Base-by-base conservation (phyloP, 75 land plant genomes). In the Cupressus sempervirens region DNA sequence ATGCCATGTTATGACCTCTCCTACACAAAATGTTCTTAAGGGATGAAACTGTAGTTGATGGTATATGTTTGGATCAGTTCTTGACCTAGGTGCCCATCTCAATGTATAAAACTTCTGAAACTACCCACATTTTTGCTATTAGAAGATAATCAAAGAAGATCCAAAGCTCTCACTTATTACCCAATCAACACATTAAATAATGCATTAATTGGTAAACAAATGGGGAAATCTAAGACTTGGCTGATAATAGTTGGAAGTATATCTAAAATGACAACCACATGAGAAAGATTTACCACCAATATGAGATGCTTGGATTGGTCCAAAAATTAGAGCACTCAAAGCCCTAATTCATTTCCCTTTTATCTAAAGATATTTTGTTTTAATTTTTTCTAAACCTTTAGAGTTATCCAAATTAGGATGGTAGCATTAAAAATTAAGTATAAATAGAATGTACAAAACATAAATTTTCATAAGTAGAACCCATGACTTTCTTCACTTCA, bases 1-100 rank as follows among this genome's bases (percentile, higher is more conserved):
- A 15, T 92, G 88, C 96, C 96, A 97, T 82, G 96, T 97, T 41
- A 97, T 93, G 83, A 97, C 88, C 84, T 97, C 99, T 26, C 97
- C 99, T 43, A 82, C 85, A 86, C 95, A 94, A 85, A 96, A 97
- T 30, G 99, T 94, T 76, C 99, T 88, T 84, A 95, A 68, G n/a
- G 99, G 99, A 80, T 93, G 95, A 81, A 93, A 87, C 75, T 97
- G 99, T 72, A 97, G 95, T 53, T 88, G 93, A 84, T 82, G 80
- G 95, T 90, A 92, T 97, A 97, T 86, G 92, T 87, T 36, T 91
- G 87, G 20, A 90, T 20, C 84, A 97, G 72, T 75, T 92, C 92
- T 65, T 86, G 91, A n/a, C 99, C 99, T 16, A 90, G 73, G 36
- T 89, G 81, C 53, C 54, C 81, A 84, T 52, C 86, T 84, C 50